phyloP scores from a whole-genome alignment of 2,329 filamentous ascomycete species.

The Beauveria pseudobassiana region DNA sequence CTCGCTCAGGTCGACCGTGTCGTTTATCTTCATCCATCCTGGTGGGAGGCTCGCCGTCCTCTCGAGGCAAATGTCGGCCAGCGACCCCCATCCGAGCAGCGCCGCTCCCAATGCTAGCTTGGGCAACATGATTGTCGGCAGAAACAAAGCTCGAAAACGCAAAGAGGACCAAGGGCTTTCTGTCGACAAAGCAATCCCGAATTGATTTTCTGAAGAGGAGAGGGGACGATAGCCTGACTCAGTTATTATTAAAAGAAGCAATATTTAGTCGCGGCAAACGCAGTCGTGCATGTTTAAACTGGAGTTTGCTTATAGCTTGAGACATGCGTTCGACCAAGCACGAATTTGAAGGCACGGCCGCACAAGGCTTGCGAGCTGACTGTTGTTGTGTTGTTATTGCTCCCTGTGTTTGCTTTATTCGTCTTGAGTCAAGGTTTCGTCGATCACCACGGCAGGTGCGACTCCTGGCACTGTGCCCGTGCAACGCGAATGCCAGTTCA shows the following conservation, averaged over 20 bases:
- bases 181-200: not conserved
- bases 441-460: not conserved
- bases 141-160: not conserved
- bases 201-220: not conserved
- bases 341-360: too few relatives aligned
- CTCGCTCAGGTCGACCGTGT: conserved; percentile 17
- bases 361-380: not conserved
- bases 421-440: not conserved
- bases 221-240: not conserved
- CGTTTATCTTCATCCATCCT: conserved; percentile 15
- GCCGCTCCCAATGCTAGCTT: conserved; percentile 5
- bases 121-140: not conserved
- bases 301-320: not conserved
- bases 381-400: not conserved
- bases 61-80: conserved; percentile 7
- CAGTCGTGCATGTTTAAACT: not conserved
- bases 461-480: not conserved
- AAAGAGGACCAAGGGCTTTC: not conserved
- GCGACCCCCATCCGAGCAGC: conserved; percentile 3
- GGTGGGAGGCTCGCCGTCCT: conserved; percentile 6
- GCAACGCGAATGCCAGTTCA: not conserved
- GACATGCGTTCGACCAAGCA: not conserved
- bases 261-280: not conserved
- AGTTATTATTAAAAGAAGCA: not conserved
- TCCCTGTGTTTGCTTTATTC: not conserved